Base-by-base conservation (phyloP, 1,284 basidiomycete species). In the Vanrija sp. region DNA sequence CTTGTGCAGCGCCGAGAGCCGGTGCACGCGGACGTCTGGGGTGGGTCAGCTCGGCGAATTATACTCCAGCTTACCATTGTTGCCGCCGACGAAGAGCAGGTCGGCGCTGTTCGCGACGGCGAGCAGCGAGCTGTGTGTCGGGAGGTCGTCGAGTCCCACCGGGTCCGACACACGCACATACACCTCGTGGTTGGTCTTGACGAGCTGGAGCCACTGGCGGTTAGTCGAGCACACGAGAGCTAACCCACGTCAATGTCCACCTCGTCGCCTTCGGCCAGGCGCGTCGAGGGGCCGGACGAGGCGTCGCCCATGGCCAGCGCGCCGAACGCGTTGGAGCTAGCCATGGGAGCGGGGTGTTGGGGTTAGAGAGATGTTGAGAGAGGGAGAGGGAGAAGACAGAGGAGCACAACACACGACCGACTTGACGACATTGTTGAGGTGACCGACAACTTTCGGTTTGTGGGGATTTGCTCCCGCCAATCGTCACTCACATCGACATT, bases 181-280 rank as follows among this genome's bases (percentile, higher is more conserved):
- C n/a, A 73, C 71, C 60, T 77, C 77, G 45, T 73, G 64, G 42
- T 74, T 73, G 3, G 74, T 70, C 57, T 73, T 75, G 59, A 70
- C 64, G 8, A 78, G 67, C 44, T 65, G 59, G n/a, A 78, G 60
- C 75, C 75, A 78, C 76, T 78, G 61, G 6, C 5, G 19, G 54
- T 57, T 29, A 57, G 49, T 34, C 42, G n/a, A 12, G 14, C 19
- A 16, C n/a, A 12, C 23, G 2, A 6, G 21, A 25, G 12, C 6
- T 12, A 23, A 60, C 69, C 63, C 51, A 73, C 72, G 28, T 75
- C 72, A 5, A 63, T 66, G 47, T 75, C 73, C 1, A 68, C 48
- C 43, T 75, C 73, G 18, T 73, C 71, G 28, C 73, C 73, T 46
- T 75, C 70, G 15, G 65, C 43, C 14, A 63, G 55, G 40, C 53